These are phyloP conservation scores for Ephemerocybe angulata DNA, from an alignment of 768 basidiomycete species.

Conservation along the genomic window DNA sequence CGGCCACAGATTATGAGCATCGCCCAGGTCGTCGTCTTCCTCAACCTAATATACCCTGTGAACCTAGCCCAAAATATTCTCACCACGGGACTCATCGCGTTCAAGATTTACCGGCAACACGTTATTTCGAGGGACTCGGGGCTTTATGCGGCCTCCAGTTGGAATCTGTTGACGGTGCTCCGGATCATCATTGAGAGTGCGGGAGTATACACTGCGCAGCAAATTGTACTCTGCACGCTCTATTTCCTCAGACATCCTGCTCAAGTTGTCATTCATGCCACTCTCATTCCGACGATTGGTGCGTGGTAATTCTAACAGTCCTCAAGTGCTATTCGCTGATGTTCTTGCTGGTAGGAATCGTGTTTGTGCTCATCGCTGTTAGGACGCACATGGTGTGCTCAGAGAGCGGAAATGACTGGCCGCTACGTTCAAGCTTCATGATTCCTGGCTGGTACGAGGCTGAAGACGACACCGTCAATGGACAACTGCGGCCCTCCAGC, in stretches of 20 bases:
- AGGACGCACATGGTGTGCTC: slow-evolving; percentile 18
- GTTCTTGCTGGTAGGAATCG: slow-evolving; percentile 19
- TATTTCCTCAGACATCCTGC: slow-evolving; percentile 22
- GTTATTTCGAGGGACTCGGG: slow-evolving; percentile 20
- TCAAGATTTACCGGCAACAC: slow-evolving; percentile 26
- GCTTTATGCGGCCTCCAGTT: slow-evolving; percentile 8
- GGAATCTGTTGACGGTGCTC: slow-evolving; percentile 18
- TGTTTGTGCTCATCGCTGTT: slow-evolving; percentile 27
- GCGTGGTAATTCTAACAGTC: background rate
- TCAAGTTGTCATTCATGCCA: slow-evolving; percentile 26
- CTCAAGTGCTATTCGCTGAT: background rate
- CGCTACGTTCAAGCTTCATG: slow-evolving; percentile 5
- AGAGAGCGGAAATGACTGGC: background rate
- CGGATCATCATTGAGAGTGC: slow-evolving; percentile 31
- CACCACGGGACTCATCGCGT: slow-evolving; percentile 24
- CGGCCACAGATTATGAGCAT: slow-evolving; percentile 9
- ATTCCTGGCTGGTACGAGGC: background rate
- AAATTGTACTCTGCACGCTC: slow-evolving; percentile 25
- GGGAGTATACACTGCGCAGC: slow-evolving; percentile 25
- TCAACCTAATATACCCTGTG: slow-evolving; percentile 24
- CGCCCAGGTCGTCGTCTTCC: slow-evolving; percentile 8
- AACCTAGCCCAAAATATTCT: slow-evolving; percentile 25
- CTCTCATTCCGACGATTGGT: slow-evolving; percentile 31
- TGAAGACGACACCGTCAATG: background rate
- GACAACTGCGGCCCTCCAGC: background rate